Base-by-base conservation (phyloP, 192 early-diverging fungal species). In the Backusella psychrophila region DNA sequence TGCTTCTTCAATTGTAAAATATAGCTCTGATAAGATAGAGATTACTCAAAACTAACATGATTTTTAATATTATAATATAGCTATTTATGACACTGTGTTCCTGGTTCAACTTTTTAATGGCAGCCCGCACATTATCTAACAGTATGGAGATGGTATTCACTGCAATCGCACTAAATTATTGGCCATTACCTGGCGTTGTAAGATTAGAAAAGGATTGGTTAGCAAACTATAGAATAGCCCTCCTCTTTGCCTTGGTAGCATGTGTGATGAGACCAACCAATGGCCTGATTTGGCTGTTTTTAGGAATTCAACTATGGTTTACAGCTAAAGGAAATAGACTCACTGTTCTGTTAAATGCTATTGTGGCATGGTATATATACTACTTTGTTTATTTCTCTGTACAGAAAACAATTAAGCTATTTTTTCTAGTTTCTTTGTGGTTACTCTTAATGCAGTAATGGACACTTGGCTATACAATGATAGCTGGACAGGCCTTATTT, bases 261-360 rank as follows among this genome's bases (percentile, higher is more conserved):
- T 98, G 97, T 80, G 85, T 98, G 35, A 78, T 97, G 46, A 87
- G 97, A 34, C 97, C 97, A 4, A 99, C 97, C 9, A 96, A 93
- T 72, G 96, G 85, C 4, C 78, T 95, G 4, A 76, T 97, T 33
- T 99, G 97, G 97, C 66, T 94, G 1, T 93, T 88, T 73, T 81
- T 95, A 17, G 96, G 94, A 6, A 12, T 87, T 1, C 73, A 84
- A 5, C 83, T 97, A 15, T 38, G 96, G 1, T 35, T 79, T 12
- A 33, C 44, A 39, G 74, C 75, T 52, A 66, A 74, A 12, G 36
- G 36, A 3, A 69, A 78, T 4, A 21, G 73, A 41, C 21, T 34
- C 4, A 29, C 75, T 9, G 85, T 85, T 4, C 19, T 84, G 0
- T 21, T 75, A n/a, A 79, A 80, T 36, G 77, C 81, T n/a, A 23